These are phyloP conservation scores for Vitis hybrid DNA, from an alignment of 177 flowering plant genomes.

Conservation along the genomic window DNA sequence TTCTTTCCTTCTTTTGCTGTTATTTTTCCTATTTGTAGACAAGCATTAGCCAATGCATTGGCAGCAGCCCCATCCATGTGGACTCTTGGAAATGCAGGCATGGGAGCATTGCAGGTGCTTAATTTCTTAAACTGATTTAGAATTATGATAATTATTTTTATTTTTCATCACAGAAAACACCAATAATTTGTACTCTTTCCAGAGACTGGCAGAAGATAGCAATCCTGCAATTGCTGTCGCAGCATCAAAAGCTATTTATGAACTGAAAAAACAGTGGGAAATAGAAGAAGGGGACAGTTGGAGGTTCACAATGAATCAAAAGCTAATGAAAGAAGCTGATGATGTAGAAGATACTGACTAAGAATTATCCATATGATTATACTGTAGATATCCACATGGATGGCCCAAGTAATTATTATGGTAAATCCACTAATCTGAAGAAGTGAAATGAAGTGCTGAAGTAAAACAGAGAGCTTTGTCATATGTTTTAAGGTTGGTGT, in stretches of 20 bases:
- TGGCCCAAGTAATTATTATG: background rate
- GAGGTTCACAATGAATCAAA: constrained; percentile 68
- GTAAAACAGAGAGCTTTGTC: background rate
- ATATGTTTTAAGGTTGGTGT: background rate
- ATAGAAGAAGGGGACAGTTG: constrained; percentile 90
- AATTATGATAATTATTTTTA: background rate
- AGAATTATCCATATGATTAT: background rate
- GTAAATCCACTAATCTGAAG: constrained; percentile 6
- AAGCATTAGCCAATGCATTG: constrained; percentile 92
- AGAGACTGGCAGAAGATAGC: constrained; percentile 93
- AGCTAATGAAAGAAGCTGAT: constrained; percentile 15
- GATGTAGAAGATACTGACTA: constrained; percentile 11
- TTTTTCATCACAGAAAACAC: background rate
- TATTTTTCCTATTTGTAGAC: constrained; percentile 32
- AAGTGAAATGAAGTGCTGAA: background rate
- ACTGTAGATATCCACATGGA: constrained; percentile 20
- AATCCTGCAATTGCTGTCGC: constrained; percentile 86
- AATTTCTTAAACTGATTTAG: background rate
- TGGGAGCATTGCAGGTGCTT: constrained; percentile 92
- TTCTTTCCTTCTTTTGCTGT: background rate
- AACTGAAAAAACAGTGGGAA: constrained; percentile 89
- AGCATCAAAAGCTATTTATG: constrained; percentile 77
- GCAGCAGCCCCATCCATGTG: constrained; percentile 98
- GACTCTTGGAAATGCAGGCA: constrained; percentile 99
- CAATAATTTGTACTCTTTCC: constrained; percentile 13